Evolutionary conservation across 768 basidiomycete species (phyloP).

Genomic region (Phlebiopsis gigantea): DNA sequence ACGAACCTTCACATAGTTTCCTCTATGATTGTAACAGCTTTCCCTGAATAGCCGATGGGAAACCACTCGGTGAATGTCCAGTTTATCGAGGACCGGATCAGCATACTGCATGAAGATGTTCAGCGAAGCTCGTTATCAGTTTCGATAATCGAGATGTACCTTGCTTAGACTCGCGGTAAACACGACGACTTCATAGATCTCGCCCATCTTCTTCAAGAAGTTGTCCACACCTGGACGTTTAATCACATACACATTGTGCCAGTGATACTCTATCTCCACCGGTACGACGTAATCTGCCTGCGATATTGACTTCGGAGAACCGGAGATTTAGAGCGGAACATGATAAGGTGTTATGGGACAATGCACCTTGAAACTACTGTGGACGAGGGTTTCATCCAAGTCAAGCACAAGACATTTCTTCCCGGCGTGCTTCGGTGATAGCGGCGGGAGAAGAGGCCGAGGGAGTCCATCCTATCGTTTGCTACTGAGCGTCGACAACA

Average conservation of each 20-base stretch:
- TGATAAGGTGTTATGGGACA: background rate
- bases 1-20: conserved; percentile 96
- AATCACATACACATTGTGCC: conserved; percentile 98
- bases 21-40: conserved; percentile 98
- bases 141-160: conserved; percentile 38
- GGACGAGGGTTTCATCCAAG: conserved; percentile 94
- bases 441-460: conserved; percentile 81
- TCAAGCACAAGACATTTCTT: conserved; percentile 96
- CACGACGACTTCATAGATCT: conserved; percentile 95
- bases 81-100: conserved; percentile 95
- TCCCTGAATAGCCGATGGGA: conserved; percentile 94
- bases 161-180: conserved; percentile 98
- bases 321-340: conserved; percentile 14
- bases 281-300: conserved; percentile 98
- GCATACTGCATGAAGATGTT: conserved; percentile 65
- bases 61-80: conserved; percentile 90
- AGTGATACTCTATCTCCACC: conserved; percentile 97
- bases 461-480: conserved; percentile 72
- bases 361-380: conserved; percentile 94
- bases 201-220: conserved; percentile 97
- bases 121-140: background rate
- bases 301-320: conserved; percentile 64
- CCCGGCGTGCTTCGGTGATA: conserved; percentile 74
- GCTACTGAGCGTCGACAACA: conserved; percentile 8
- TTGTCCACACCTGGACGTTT: conserved; percentile 98